These are phyloP conservation scores for Plenodomus lindquistii DNA, from an alignment of 2,329 filamentous ascomycete species.

Conservation along the genomic window DNA sequence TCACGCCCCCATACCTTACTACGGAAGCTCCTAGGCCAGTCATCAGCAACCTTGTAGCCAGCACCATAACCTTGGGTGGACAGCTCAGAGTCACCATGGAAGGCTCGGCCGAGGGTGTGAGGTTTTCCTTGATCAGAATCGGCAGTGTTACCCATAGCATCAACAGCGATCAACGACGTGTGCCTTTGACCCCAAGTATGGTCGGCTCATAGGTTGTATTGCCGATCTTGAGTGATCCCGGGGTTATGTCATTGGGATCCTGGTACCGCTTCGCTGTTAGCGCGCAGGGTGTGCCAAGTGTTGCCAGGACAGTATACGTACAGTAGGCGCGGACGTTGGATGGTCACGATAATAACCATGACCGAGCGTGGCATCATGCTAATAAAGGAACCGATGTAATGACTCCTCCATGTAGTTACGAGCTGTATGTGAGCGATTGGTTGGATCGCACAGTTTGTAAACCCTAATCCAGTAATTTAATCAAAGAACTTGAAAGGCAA, in stretches of 20 bases:
- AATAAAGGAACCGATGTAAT: background rate
- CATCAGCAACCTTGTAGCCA: constrained; percentile 10
- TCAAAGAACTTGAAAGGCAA: background rate
- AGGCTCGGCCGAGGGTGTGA: constrained; percentile 10
- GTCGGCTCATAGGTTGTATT: constrained; percentile 8
- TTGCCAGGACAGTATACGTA: constrained; percentile 17
- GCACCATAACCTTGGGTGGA: constrained; percentile 12
- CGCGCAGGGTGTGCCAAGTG: constrained; percentile 17
- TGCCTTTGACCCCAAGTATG: constrained; percentile 12
- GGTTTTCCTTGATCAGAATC: constrained; percentile 21
- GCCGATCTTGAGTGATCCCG: constrained; percentile 13
- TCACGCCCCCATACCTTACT: constrained; percentile 59
- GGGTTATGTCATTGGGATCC: constrained; percentile 16
- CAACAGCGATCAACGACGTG: constrained; percentile 25
- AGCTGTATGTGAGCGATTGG: background rate
- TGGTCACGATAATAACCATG: background rate
- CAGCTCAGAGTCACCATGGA: constrained; percentile 14
- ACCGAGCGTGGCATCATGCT: background rate
- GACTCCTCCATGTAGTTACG: background rate
- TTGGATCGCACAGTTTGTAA: background rate
- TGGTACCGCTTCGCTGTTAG: constrained; percentile 26
- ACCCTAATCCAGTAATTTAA: background rate
- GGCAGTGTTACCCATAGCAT: constrained; percentile 27
- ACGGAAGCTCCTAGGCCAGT: constrained; percentile 22
- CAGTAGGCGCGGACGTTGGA: background rate